Conservation (phyloP, 176 grass and related monocot species). For the Metroxylon sagu region DNA sequence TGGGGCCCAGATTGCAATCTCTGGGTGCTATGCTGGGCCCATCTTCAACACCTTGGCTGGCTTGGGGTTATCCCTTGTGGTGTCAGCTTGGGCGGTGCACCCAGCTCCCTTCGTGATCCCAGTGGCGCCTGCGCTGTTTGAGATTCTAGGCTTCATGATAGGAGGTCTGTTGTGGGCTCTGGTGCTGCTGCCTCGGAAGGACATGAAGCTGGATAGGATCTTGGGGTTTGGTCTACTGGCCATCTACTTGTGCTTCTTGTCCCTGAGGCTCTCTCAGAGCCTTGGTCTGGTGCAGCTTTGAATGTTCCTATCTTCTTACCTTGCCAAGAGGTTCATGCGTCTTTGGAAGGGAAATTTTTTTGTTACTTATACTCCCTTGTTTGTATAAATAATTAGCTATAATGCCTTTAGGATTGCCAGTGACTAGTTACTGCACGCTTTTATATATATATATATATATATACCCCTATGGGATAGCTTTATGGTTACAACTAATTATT, state of each 20-base stretch:
- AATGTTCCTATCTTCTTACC: slow-evolving; percentile 8
- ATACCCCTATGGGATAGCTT: too few species aligned
- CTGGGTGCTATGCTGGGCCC: slow-evolving; percentile 68
- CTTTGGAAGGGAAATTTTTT: too few species aligned
- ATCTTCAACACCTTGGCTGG: slow-evolving; percentile 76
- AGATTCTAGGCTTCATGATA: slow-evolving; percentile 55
- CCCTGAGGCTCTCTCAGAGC: slow-evolving; percentile 33
- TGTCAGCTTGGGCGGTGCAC: slow-evolving; percentile 40
- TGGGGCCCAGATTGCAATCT: slow-evolving; percentile 73
- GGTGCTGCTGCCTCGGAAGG: slow-evolving; percentile 53
- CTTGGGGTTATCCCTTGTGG: slow-evolving; percentile 55
- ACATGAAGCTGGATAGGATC: slow-evolving; percentile 65
- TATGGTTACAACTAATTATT: too few species aligned
- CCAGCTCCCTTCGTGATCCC: slow-evolving; percentile 44
- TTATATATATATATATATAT: too few species aligned
- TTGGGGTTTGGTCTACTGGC: slow-evolving; percentile 48
- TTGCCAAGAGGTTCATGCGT: too few species aligned
- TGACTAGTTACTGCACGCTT: too few species aligned
- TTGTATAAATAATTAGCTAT: too few species aligned
- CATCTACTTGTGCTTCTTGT: slow-evolving; percentile 73
- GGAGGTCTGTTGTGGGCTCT: slow-evolving; percentile 55
- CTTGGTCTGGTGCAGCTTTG: slow-evolving; percentile 23
- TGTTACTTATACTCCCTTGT: too few species aligned
- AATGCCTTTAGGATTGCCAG: too few species aligned
- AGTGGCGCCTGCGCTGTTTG: slow-evolving; percentile 37